Conservation (phyloP, 169 alveolate genomes). For the Pseudocohnilembus persalinus region DNA sequence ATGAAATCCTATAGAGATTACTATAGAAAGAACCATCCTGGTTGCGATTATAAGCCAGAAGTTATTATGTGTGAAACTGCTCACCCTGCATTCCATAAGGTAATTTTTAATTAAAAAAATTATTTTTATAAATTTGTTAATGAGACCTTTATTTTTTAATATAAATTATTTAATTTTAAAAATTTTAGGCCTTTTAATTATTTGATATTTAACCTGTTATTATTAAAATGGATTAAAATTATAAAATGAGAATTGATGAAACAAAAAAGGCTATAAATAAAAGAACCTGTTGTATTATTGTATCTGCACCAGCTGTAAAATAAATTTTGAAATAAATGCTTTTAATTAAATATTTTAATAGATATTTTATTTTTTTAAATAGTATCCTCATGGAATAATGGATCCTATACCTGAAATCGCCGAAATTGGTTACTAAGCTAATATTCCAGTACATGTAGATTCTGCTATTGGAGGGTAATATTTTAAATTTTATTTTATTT, state of each 20-base stretch:
- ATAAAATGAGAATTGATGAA: slow-evolving; percentile 38
- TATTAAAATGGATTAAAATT: slow-evolving; percentile 10
- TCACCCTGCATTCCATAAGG: slow-evolving; percentile 15
- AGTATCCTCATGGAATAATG: slow-evolving; percentile 48
- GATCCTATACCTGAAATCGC: slow-evolving; percentile 51
- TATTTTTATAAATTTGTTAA: neutral
- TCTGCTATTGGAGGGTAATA: slow-evolving; percentile 48
- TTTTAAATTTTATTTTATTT: no score
- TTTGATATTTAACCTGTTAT: neutral
- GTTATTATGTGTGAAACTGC: slow-evolving; percentile 9
- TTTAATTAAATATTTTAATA: no score
- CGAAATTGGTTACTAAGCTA: slow-evolving; percentile 37
- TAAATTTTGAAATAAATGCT: neutral
- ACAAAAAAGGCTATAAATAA: slow-evolving; percentile 39
- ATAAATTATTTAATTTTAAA: no score
- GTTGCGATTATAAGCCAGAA: neutral
- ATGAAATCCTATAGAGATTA: slow-evolving; percentile 24
- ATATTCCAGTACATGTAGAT: slow-evolving; percentile 55
- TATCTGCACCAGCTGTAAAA: slow-evolving; percentile 40
- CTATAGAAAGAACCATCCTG: neutral
- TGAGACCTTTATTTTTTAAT: neutral
- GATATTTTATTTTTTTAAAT: no score
- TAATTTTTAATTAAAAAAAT: neutral
- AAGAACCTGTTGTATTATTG: slow-evolving; percentile 49
- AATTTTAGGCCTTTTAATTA: neutral